Conservation (phyloP, 495 filamentous ascomycete species). For the Xylaria scruposa region DNA sequence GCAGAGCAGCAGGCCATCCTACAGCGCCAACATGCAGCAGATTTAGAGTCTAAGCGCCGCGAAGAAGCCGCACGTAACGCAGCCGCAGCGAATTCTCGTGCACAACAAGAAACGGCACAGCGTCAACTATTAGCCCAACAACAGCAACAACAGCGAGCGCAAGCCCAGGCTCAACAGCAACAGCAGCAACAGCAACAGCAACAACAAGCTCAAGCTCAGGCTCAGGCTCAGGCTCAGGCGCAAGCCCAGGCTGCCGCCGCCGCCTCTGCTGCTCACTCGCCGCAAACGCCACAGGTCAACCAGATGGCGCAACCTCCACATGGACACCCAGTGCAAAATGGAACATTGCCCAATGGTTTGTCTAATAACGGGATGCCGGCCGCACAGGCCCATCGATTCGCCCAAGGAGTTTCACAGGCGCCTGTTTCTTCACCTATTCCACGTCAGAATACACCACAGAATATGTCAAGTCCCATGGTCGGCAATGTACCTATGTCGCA, state of each 20-base stretch:
- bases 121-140: constrained; percentile 42
- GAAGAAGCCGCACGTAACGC: constrained; percentile 46
- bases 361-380: constrained; percentile 32
- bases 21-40: constrained; percentile 40
- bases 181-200: constrained; percentile 45
- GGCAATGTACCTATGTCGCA: constrained; percentile 77
- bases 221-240: constrained; percentile 40
- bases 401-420: constrained; percentile 68
- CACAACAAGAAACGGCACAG: constrained; percentile 40
- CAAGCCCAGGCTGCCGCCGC: constrained; percentile 41
- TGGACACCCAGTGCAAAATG: constrained; percentile 52
- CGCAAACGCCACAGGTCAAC: constrained; percentile 34
- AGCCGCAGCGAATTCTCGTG: constrained; percentile 36
- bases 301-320: constrained; percentile 41
- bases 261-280: constrained; percentile 53
- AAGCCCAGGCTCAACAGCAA: constrained; percentile 54
- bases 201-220: constrained; percentile 34
- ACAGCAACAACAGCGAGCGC: constrained; percentile 43
- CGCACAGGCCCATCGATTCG: constrained; percentile 61
- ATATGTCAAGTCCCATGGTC: constrained; percentile 77
- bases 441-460: constrained; percentile 80
- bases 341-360: constrained; percentile 54
- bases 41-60: constrained; percentile 44
- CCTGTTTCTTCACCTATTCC: constrained; percentile 80
- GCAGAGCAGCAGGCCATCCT: constrained; percentile 35